A percentile compares a stretch with the other conserved stretches of the same genome.
Conservation (phyloP, 345 rosid species). For the Syzygium aromaticum region DNA sequence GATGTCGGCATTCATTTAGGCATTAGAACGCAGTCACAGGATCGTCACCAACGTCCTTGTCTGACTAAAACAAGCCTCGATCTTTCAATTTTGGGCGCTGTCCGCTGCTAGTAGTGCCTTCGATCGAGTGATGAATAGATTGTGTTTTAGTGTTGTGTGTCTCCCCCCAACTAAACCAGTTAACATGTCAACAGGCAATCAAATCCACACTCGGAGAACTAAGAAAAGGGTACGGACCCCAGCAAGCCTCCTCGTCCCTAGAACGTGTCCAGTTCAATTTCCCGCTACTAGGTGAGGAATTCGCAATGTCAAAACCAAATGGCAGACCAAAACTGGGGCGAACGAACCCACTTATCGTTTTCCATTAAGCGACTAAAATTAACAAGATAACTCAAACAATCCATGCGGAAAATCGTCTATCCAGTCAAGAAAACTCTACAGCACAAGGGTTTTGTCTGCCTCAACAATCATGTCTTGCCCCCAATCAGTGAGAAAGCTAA, state of each 20-base stretch:
- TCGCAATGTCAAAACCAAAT: background rate
- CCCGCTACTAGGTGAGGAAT: background rate
- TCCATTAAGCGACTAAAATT: background rate
- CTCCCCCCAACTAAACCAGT: background rate
- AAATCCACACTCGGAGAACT: background rate
- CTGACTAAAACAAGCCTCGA: background rate
- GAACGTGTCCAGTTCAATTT: background rate
- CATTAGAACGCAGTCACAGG: background rate
- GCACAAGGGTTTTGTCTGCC: background rate
- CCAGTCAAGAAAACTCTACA: background rate
- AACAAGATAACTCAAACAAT: background rate
- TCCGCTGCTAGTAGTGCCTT: background rate
- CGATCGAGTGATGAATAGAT: background rate
- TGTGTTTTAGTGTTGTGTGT: background rate
- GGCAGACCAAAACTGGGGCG: background rate
- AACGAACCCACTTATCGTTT: background rate
- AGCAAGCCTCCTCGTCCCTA: background rate
- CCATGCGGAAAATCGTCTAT: background rate
- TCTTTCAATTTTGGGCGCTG: background rate
- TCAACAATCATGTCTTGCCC: too few relatives aligned
- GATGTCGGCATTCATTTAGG: background rate
- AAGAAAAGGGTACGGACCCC: background rate
- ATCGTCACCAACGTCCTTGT: background rate
- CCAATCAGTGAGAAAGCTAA: background rate
- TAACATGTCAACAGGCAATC: background rate